A percentile compares a stretch with the other conserved stretches of the same genome.
These are phyloP conservation scores for Phycomyces nitens DNA, from an alignment of 192 early-diverging fungal species.

Conservation along the genomic window DNA sequence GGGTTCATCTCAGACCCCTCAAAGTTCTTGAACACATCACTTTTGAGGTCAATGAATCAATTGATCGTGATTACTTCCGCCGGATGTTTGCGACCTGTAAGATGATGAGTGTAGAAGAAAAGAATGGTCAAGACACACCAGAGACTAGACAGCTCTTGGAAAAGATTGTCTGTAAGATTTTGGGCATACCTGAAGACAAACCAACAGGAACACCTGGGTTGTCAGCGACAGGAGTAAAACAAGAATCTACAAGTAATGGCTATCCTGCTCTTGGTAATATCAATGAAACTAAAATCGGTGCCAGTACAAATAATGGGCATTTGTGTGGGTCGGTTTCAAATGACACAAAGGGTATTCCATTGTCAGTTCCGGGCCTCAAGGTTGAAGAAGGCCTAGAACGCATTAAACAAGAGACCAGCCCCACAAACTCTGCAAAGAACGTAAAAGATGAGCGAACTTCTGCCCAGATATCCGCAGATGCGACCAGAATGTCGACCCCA, in stretches of 20 bases:
- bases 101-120: conserved; percentile 18
- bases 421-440: background rate
- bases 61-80: conserved; percentile 29
- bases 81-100: conserved; percentile 31
- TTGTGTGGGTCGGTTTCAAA: too few species aligned
- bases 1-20: conserved; percentile 28
- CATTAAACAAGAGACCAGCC: too few species aligned
- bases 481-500: background rate
- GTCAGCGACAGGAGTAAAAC: background rate
- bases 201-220: too few species aligned
- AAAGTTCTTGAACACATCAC: conserved; percentile 13
- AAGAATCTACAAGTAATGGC: background rate
- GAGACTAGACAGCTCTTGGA: conserved; percentile 18
- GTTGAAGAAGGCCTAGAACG: too few species aligned
- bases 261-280: background rate
- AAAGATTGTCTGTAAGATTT: conserved; percentile 24
- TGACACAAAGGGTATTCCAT: too few species aligned
- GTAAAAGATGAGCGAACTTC: background rate
- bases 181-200: conserved; percentile 12
- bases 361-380: too few species aligned
- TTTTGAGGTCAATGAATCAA: conserved; percentile 26
- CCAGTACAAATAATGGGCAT: too few species aligned
- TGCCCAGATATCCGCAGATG: background rate
- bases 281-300: too few species aligned
- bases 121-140: conserved; percentile 11